Evolutionary conservation across 2,329 filamentous ascomycete genomes (phyloP).

Genomic region (Fusarium sp.): DNA sequence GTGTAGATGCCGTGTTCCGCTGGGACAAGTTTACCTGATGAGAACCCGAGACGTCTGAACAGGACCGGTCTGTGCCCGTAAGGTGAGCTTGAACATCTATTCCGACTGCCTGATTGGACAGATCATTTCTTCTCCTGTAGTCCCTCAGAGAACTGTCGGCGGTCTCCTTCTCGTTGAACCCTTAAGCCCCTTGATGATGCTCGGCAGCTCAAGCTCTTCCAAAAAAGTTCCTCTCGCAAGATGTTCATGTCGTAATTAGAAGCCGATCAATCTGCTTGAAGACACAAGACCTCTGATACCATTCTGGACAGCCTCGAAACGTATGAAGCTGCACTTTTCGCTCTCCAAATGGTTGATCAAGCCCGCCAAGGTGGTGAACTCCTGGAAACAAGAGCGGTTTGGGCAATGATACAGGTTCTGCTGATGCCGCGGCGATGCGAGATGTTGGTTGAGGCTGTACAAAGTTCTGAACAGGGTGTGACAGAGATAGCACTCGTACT

Average conservation of each 20-base stretch:
- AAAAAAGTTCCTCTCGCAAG: neutral
- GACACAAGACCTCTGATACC: constrained; percentile 44
- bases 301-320: constrained; percentile 56
- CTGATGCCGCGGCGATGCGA: constrained; percentile 64
- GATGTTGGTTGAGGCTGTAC: constrained; percentile 64
- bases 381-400: constrained; percentile 50
- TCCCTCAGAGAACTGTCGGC: no score
- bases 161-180: no score
- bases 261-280: constrained; percentile 21
- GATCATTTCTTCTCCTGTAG: no score
- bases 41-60: no score
- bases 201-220: no score
- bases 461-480: constrained; percentile 57
- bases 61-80: no score
- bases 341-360: constrained; percentile 63
- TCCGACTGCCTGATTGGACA: no score
- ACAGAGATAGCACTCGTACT: constrained; percentile 61
- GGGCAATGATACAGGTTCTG: constrained; percentile 60
- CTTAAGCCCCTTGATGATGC: no score
- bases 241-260: constrained; percentile 6
- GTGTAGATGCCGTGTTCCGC: no score
- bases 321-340: constrained; percentile 58
- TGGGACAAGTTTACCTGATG: no score
- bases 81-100: no score
- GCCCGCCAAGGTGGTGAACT: constrained; percentile 59